Evolutionary conservation across 2,329 filamentous ascomycete genomes (phyloP).

Genomic region (Tympanopsis confertula): DNA sequence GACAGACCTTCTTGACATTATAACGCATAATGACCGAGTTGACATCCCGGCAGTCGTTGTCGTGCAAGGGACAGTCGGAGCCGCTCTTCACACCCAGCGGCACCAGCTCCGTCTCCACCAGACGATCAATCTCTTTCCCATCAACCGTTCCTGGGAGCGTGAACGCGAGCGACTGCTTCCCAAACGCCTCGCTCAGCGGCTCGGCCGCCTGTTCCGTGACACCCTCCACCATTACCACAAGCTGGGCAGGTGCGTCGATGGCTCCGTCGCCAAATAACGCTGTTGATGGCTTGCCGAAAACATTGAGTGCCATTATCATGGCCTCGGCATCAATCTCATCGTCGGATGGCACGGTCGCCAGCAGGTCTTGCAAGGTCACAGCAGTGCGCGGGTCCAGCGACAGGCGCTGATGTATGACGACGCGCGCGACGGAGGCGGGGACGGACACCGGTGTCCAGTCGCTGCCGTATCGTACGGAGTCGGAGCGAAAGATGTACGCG

Average conservation of each 20-base stretch:
- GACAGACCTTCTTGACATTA: constrained; percentile 13
- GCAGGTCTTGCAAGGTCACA: constrained; percentile 33
- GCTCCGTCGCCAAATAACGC: constrained; percentile 35
- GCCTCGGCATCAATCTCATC: constrained; percentile 28
- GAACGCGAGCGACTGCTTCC: constrained; percentile 30
- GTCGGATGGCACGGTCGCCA: constrained; percentile 16
- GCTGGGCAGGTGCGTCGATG: constrained; percentile 31
- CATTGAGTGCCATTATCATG: constrained; percentile 43
- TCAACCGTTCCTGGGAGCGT: constrained; percentile 33
- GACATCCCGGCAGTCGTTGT: background rate
- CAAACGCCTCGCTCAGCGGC: constrained; percentile 27
- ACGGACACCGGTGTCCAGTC: constrained; percentile 26
- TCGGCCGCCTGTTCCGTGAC: constrained; percentile 30
- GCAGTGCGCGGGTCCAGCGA: constrained; percentile 30
- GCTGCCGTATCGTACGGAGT: constrained; percentile 12
- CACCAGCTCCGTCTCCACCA: constrained; percentile 21
- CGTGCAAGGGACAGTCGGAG: background rate
- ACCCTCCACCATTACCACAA: constrained; percentile 49
- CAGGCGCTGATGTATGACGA: constrained; percentile 47
- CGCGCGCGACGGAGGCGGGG: constrained; percentile 38
- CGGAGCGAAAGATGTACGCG: constrained; percentile 38
- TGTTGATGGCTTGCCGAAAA: constrained; percentile 40
- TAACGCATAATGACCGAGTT: background rate
- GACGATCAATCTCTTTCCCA: constrained; percentile 24
- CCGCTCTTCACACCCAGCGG: background rate